A percentile compares a stretch with the other conserved stretches of the same genome.
Evolutionary conservation across 1,139 yeast genomes (phyloP).

Genomic region (Geotrichum reessii): DNA sequence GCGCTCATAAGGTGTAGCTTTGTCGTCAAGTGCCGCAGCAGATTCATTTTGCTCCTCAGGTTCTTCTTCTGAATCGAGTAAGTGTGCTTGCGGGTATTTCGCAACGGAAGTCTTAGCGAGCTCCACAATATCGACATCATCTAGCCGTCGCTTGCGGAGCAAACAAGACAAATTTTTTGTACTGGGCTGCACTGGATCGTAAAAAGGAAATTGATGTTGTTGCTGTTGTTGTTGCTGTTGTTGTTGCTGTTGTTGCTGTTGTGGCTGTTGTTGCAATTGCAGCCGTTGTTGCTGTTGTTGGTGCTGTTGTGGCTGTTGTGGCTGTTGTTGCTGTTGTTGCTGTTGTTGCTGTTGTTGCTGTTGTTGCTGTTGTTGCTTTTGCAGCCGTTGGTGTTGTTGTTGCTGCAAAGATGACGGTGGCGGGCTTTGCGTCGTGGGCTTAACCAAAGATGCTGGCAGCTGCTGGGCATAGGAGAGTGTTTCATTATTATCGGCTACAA

Average conservation of each 20-base stretch:
- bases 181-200: slow-evolving; percentile 11
- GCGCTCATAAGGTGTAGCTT: slow-evolving; percentile 26
- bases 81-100: slow-evolving; percentile 30
- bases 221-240: not conserved
- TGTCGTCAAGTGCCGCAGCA: slow-evolving; percentile 21
- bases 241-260: not conserved
- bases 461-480: slow-evolving; percentile 43
- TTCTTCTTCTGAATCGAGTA: slow-evolving; percentile 35
- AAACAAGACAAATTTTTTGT: slow-evolving; percentile 21
- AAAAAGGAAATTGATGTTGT: slow-evolving; percentile 1
- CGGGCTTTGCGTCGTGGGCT: not conserved
- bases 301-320: not conserved
- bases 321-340: not conserved
- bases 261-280: not conserved
- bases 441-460: slow-evolving; percentile 21
- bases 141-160: slow-evolving; percentile 17
- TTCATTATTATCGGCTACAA: slow-evolving; percentile 55
- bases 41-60: slow-evolving; percentile 27
- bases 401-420: no score
- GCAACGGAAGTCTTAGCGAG: slow-evolving; percentile 31
- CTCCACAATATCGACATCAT: slow-evolving; percentile 24
- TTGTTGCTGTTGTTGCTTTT: slow-evolving; percentile 1
- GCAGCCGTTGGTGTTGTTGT: slow-evolving; percentile 1
- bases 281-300: slow-evolving; percentile 3
- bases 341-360: not conserved